Evolutionary conservation across 2,329 filamentous ascomycete genomes (phyloP).

Genomic region (Zymoseptoria tritici): DNA sequence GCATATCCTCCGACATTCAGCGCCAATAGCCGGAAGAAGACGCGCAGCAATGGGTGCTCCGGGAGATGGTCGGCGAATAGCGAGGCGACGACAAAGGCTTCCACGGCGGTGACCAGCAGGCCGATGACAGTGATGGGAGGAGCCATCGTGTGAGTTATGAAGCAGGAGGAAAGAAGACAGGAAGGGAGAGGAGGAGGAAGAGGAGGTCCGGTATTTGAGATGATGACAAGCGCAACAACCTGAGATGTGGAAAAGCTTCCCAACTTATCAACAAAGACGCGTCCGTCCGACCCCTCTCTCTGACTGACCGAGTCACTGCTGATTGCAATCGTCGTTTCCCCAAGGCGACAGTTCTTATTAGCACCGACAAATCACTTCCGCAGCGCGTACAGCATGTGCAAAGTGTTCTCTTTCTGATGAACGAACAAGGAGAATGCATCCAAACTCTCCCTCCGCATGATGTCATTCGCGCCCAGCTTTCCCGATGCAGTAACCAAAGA

Average conservation of each 20-base stretch:
- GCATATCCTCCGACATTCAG: constrained; percentile 9
- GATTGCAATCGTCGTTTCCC: background rate
- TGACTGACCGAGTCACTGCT: background rate
- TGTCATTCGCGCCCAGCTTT: background rate
- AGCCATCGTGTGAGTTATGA: background rate
- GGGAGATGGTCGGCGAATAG: constrained; percentile 15
- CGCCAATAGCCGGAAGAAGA: constrained; percentile 13
- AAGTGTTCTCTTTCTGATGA: background rate
- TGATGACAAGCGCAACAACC: background rate
- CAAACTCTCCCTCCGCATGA: background rate
- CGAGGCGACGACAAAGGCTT: constrained; percentile 5
- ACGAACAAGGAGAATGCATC: background rate
- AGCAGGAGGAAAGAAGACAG: background rate
- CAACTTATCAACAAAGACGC: background rate
- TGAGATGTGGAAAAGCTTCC: background rate
- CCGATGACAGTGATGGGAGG: background rate
- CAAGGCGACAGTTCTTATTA: background rate
- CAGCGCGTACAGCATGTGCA: background rate
- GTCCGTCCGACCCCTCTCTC: background rate
- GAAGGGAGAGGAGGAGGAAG: background rate
- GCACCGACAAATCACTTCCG: background rate
- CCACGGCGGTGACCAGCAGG: constrained; percentile 7
- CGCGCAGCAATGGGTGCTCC: constrained; percentile 14
- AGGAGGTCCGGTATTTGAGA: background rate
- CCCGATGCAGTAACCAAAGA: background rate